Evolutionary conservation across 1,139 yeast genomes (phyloP).

Genomic region (Scheffersomyces quercinus): DNA sequence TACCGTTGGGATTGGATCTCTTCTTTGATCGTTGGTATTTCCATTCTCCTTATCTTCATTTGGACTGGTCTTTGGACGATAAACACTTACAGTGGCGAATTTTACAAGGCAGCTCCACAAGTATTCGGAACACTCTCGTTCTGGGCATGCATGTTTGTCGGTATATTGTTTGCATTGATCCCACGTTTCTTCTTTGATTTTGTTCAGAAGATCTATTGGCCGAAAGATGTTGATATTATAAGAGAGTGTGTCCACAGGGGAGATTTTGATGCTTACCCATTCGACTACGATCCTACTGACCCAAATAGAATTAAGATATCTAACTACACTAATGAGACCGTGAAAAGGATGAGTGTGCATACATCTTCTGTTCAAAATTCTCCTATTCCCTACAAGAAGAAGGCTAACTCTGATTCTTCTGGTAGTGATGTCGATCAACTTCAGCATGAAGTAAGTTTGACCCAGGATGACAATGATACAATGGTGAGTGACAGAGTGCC

Average conservation of each 20-base stretch:
- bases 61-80: conserved; percentile 95
- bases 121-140: conserved; percentile 70
- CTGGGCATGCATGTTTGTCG: conserved; percentile 83
- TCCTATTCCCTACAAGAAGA: conserved; percentile 5
- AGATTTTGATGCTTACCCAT: conserved; percentile 58
- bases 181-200: conserved; percentile 77
- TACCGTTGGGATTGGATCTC: conserved; percentile 95
- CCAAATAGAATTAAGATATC: conserved; percentile 43
- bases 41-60: conserved; percentile 67
- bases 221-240: conserved; percentile 81
- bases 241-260: conserved; percentile 72
- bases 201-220: conserved; percentile 60
- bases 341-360: conserved; percentile 21
- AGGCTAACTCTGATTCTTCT: conserved; percentile 9
- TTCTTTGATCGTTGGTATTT: conserved; percentile 57
- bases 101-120: conserved; percentile 74
- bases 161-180: conserved; percentile 67
- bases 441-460: neutral
- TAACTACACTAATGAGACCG: conserved; percentile 23
- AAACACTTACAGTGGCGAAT: conserved; percentile 55
- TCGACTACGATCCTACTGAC: conserved; percentile 67
- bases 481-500: neutral
- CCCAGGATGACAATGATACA: neutral
- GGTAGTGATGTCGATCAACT: conserved; percentile 17
- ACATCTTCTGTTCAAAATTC: conserved; percentile 2